These are phyloP conservation scores for Endocarpon pusillum DNA, from an alignment of 495 filamentous ascomycete genomes.

Conservation along the genomic window DNA sequence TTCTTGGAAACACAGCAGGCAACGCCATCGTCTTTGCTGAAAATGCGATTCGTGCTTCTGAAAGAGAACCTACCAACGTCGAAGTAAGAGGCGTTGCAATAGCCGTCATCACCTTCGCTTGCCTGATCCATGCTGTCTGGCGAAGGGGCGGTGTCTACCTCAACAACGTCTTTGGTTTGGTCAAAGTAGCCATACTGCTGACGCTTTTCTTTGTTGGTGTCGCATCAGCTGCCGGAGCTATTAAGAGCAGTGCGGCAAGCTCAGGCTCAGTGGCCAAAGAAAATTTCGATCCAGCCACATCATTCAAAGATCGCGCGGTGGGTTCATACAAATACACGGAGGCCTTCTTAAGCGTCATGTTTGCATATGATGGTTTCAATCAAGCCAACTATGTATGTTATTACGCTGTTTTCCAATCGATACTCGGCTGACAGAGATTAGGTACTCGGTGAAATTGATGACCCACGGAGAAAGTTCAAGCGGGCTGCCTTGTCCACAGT, in stretches of 20 bases:
- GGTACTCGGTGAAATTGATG: slow-evolving; percentile 25
- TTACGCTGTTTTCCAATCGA: background rate
- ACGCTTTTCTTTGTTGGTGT: slow-evolving; percentile 23
- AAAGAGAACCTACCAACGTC: slow-evolving; percentile 8
- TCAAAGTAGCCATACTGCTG: slow-evolving; percentile 30
- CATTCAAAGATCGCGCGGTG: slow-evolving; percentile 8
- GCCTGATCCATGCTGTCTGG: slow-evolving; percentile 29
- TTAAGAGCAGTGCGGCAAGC: slow-evolving; percentile 9
- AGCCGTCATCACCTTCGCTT: slow-evolving; percentile 19
- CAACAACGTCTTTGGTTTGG: slow-evolving; percentile 30
- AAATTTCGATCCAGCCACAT: slow-evolving; percentile 10
- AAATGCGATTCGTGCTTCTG: slow-evolving; percentile 17
- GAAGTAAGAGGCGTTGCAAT: slow-evolving; percentile 26
- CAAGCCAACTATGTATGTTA: slow-evolving; percentile 24
- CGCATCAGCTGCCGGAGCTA: slow-evolving; percentile 9
- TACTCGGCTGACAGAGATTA: background rate
- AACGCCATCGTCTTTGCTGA: slow-evolving; percentile 29
- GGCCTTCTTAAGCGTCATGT: slow-evolving; percentile 20
- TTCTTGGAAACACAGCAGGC: slow-evolving; percentile 31
- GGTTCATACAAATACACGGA: slow-evolving; percentile 16
- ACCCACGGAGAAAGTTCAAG: slow-evolving; percentile 23
- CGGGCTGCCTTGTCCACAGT: slow-evolving; percentile 18
- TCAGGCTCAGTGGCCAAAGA: slow-evolving; percentile 3
- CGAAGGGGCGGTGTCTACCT: slow-evolving; percentile 30
- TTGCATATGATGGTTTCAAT: slow-evolving; percentile 22